Evolutionary conservation across 2,329 filamentous ascomycete species (phyloP), one percentile per base, ranked within the genome.

Genomic region (Trichophyton rubrum): DNA sequence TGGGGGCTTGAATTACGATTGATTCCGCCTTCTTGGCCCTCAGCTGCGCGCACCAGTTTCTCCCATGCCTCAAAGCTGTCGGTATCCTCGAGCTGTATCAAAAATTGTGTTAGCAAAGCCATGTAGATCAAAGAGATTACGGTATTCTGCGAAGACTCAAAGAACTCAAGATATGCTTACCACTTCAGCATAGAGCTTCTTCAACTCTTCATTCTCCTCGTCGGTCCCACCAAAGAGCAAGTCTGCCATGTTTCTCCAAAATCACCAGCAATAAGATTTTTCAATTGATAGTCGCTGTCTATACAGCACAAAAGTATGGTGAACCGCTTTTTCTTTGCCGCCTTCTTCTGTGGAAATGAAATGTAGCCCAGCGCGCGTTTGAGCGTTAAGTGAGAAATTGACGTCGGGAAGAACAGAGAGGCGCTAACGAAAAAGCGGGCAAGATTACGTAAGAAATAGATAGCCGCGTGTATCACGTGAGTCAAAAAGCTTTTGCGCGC

Each of bases 31-130:
- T 99, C 93, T 64, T 96, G 85, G 58, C 81, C 80, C 73, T 96
- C 90, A 66, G 87, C 89, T 57, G 86, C 85, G 68, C 85, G 85
- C 66, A 96, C 85, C 61, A 97, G 83, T 73, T 90, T 92, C 75
- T 97, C 92, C 93, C 93, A 99, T 63, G 83, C 82, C 68, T 96
- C 92, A 69, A 96, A 97, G 70, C 89, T 91, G 73, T 99, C 93
- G 11, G 89, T 82, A 66, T 96, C 89, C 62, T 81, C 80, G 59
- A 78, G 67, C 83, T 86, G 67, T 41, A 64, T 27, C 33, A 41
- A 30, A 49, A 59, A 30, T 7, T 58, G 59, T 22, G 49, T 62
- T 24, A 45, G 11, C 47, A 33, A 41, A 27, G 35, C 9, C 17
- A 41, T 11, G 1, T 17, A 38, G n/a, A 15, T 2, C 3, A 15